phyloP scores from a whole-genome alignment of 495 filamentous ascomycete species.

The Podospora anserina region DNA sequence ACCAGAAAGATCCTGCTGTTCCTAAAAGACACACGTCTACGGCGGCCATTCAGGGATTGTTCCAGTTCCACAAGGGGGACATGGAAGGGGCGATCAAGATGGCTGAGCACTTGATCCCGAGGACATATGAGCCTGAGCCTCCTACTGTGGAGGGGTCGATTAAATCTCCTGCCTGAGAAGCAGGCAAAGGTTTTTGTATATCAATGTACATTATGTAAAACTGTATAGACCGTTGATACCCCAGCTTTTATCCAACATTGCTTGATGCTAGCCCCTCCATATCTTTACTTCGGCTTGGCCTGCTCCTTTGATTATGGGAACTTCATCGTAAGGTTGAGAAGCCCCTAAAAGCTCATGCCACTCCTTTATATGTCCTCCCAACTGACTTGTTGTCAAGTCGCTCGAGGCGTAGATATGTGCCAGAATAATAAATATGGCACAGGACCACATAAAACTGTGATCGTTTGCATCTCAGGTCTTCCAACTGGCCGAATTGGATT shows the following conservation, averaged over 20 bases:
- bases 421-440: too few relatives aligned
- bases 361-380: too few relatives aligned
- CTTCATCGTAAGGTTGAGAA: not conserved
- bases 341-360: too few relatives aligned
- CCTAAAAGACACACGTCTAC: conserved; percentile 64
- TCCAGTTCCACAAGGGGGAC: conserved; percentile 88
- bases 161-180: conserved; percentile 30
- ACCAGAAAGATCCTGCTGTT: conserved; percentile 36
- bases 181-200: not conserved
- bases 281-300: not conserved
- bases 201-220: conserved; percentile 15
- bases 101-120: conserved; percentile 63
- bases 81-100: conserved; percentile 82
- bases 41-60: conserved; percentile 87
- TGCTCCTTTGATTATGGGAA: not conserved
- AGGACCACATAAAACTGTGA: too few relatives aligned
- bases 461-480: too few relatives aligned
- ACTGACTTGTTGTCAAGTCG: too few relatives aligned
- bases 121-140: conserved; percentile 46
- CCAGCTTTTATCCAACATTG: not conserved
- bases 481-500: too few relatives aligned
- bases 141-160: conserved; percentile 23
- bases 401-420: too few relatives aligned
- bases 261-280: not conserved
- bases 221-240: conserved; percentile 19